These are phyloP conservation scores for Tuber umbilicatum DNA, from an alignment of 495 filamentous ascomycete genomes.

Conservation along the genomic window DNA sequence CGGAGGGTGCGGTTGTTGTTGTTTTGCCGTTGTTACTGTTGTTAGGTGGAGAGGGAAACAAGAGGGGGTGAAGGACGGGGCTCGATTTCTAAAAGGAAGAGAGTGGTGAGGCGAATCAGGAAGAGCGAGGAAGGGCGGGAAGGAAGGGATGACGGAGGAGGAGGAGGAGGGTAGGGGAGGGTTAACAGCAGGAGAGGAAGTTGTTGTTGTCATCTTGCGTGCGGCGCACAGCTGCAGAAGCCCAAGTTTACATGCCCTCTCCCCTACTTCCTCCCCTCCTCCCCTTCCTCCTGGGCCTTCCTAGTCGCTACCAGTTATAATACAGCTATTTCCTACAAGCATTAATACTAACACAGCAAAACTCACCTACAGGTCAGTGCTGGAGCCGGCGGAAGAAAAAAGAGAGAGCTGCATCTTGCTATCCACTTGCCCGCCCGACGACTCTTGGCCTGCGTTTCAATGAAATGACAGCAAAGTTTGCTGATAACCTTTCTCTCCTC, in stretches of 20 bases:
- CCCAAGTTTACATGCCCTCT: conserved; percentile 1
- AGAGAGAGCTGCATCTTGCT: neutral
- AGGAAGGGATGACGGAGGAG: conserved; percentile 7
- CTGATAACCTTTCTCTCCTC: neutral
- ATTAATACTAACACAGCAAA: neutral
- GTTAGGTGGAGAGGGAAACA: conserved; percentile 23
- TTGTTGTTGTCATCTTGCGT: conserved; percentile 3
- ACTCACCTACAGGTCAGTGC: neutral
- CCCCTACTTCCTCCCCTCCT: neutral
- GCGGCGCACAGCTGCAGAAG: neutral
- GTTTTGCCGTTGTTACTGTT: conserved; percentile 10
- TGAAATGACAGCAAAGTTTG: conserved; percentile 1
- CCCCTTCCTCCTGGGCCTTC: neutral
- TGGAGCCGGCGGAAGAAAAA: neutral
- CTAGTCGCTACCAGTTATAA: neutral
- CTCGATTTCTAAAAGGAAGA: conserved; percentile 42
- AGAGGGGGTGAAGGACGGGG: conserved; percentile 26
- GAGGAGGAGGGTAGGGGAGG: conserved; percentile 36
- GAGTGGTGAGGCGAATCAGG: conserved; percentile 26
- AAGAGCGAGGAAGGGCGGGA: conserved; percentile 14
- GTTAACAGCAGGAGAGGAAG: conserved; percentile 30
- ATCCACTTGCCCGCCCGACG: neutral
- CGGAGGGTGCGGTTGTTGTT: neutral
- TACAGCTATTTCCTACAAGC: neutral
- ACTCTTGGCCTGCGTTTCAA: neutral